These are phyloP conservation scores for Paspalum notatum DNA, from an alignment of 176 grass and related monocot species.

Conservation along the genomic window DNA sequence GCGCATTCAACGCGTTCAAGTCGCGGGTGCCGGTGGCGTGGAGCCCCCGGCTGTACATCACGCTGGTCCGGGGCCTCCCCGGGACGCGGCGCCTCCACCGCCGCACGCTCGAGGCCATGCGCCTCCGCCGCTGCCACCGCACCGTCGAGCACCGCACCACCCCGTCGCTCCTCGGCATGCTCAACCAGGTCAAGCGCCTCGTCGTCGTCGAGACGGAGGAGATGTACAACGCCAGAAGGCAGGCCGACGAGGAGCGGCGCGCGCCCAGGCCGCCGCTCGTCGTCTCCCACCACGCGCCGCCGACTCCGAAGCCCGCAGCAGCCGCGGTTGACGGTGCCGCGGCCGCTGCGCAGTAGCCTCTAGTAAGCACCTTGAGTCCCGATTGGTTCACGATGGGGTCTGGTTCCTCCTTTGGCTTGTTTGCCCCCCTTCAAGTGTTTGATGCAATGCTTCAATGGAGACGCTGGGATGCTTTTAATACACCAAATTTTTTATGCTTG, in stretches of 20 bases:
- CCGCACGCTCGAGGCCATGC: slow-evolving; percentile 96
- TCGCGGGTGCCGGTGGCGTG: slow-evolving; percentile 63
- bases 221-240: slow-evolving; percentile 79
- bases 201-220: slow-evolving; percentile 88
- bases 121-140: slow-evolving; percentile 89
- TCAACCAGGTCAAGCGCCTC: slow-evolving; percentile 93
- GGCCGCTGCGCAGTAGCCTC: slow-evolving; percentile 21
- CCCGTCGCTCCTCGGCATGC: slow-evolving; percentile 90
- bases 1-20: slow-evolving; percentile 90
- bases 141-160: slow-evolving; percentile 91
- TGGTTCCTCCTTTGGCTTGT: neutral
- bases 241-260: slow-evolving; percentile 67
- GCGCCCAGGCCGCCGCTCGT: slow-evolving; percentile 79
- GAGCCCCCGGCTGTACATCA: slow-evolving; percentile 86
- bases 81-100: slow-evolving; percentile 90
- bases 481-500: neutral
- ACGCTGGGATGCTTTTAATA: neutral
- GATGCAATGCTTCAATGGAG: neutral
- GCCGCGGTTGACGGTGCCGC: neutral
- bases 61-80: slow-evolving; percentile 79
- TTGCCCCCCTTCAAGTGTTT: neutral
- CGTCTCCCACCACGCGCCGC: slow-evolving; percentile 47
- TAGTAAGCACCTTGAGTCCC: slow-evolving; percentile 8
- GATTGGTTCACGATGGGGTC: neutral
- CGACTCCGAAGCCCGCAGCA: neutral